Evolutionary conservation across 768 basidiomycete genomes (phyloP).

Genomic region (Boletus sensibilis): DNA sequence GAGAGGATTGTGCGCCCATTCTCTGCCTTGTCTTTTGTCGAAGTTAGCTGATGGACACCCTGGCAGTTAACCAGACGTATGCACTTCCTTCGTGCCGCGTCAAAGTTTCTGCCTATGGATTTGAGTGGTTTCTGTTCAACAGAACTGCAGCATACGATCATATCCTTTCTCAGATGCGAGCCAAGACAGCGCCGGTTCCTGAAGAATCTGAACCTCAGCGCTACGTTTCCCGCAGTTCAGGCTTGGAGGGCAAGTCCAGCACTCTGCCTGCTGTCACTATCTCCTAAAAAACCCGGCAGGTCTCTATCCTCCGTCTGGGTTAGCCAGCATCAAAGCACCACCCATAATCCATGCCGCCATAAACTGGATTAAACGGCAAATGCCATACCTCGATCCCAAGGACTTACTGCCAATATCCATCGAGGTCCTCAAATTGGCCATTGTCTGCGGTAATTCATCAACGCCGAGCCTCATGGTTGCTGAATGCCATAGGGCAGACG

Average conservation of each 20-base stretch:
- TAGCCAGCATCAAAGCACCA: conserved; percentile 29
- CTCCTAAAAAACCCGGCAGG: conserved; percentile 12
- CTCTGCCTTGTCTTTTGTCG: not conserved
- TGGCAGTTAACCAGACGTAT: conserved; percentile 36
- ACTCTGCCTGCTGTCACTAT: not conserved
- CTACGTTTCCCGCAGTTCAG: conserved; percentile 40
- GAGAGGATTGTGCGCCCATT: conserved; percentile 51
- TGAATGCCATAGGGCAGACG: conserved; percentile 75
- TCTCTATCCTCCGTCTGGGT: conserved; percentile 26
- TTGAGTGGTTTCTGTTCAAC: conserved; percentile 95
- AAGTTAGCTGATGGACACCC: conserved; percentile 6
- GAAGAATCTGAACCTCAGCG: conserved; percentile 36
- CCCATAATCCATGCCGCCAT: conserved; percentile 41
- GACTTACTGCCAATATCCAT: conserved; percentile 87
- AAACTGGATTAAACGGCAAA: conserved; percentile 55
- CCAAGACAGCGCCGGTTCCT: conserved; percentile 18
- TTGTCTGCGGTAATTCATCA: conserved; percentile 83
- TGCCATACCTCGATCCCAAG: conserved; percentile 73
- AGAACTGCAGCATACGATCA: conserved; percentile 84
- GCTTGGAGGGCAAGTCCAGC: conserved; percentile 36
- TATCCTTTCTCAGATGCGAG: conserved; percentile 75
- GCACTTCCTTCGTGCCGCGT: conserved; percentile 70
- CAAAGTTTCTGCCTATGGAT: conserved; percentile 74
- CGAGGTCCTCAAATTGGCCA: conserved; percentile 72
- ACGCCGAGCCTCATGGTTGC: conserved; percentile 80